A percentile compares a stretch with the other conserved stretches of the same genome.
phyloP scores from a whole-genome alignment of 2,329 filamentous ascomycete genomes.

The Sporothrix globosa region DNA sequence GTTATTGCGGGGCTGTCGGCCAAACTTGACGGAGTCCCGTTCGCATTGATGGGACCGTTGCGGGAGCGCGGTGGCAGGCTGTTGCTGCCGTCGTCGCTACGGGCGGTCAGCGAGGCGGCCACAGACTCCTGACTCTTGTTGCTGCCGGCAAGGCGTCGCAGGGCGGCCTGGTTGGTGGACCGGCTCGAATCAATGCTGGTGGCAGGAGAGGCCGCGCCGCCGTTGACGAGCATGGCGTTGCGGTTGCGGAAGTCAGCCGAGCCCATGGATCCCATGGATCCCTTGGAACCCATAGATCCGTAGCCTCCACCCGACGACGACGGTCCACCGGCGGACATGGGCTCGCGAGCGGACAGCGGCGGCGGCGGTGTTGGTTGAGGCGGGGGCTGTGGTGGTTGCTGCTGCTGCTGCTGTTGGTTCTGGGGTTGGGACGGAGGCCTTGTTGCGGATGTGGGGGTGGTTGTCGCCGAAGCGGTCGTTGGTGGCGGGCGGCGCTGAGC shows the following conservation, averaged over 20 bases:
- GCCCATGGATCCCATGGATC: conserved; percentile 30
- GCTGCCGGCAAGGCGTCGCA: conserved; percentile 53
- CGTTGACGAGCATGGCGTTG: conserved; percentile 40
- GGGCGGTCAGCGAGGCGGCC: conserved; percentile 52
- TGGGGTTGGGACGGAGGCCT: conserved; percentile 24
- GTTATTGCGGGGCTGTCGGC: conserved; percentile 35
- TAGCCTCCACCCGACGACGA: conserved; percentile 28
- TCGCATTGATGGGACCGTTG: conserved; percentile 44
- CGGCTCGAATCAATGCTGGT: conserved; percentile 57
- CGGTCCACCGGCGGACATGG: conserved; percentile 33
- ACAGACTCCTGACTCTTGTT: conserved; percentile 64
- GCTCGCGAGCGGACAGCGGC: conserved; percentile 36
- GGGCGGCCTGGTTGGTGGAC: conserved; percentile 47
- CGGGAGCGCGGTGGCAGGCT: conserved; percentile 57
- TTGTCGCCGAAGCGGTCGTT: conserved; percentile 33
- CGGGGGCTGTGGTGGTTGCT: conserved; percentile 11
- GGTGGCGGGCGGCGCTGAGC: conserved; percentile 47
- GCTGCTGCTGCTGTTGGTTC: background rate
- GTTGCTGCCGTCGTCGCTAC: conserved; percentile 54
- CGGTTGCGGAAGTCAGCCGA: conserved; percentile 36
- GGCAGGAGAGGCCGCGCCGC: conserved; percentile 51
- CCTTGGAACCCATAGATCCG: conserved; percentile 26
- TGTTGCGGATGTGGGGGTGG: conserved; percentile 10
- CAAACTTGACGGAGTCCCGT: conserved; percentile 39
- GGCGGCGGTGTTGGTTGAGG: conserved; percentile 34